Evolutionary conservation across 2,329 filamentous ascomycete genomes (phyloP), one percentile per base, ranked within the genome.

Genomic region (Aspergillus floridensis): DNA sequence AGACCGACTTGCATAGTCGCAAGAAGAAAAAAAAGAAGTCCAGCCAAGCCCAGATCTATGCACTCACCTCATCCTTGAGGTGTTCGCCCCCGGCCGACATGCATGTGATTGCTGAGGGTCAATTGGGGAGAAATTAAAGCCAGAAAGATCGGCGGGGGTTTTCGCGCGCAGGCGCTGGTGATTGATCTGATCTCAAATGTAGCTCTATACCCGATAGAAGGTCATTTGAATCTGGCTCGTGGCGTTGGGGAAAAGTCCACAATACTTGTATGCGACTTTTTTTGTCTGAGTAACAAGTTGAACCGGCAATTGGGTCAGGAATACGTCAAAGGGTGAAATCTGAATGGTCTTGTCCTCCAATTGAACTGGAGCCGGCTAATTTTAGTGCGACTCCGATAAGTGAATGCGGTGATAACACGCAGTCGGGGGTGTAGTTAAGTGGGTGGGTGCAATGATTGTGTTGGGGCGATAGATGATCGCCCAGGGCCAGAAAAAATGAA

Each of bases 31-130:
- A 29, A 7, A 16, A 2, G 32, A 35, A 16, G 12, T n/a, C 38
- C 5, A 44, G 16, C 38, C 38, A 19, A 19, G 38, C 14, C 5
- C 38, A 5, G 38, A 44, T 19, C 14, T n/a, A 29, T 38, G 35
- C 49, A 56, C 70, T 56, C 77, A 87, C 85, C 82, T 89, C 86
- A 87, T 89, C 85, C 76, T 88, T 88, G 70, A 89, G 83, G 74
- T 85, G 84, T 73, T 83, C 80, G 66, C 84, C 82, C 68, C 81
- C 80, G 72, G 80, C 79, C 77, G 85, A 87, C 86, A 89, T 89
- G 77, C 85, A 86, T 83, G 69, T 75, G 70, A 72, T 68, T 35
- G 60, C 56, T 61, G 59, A 44, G 54, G 49, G 49, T 38, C 6
- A 58, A 22, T 16, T 22, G 22, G 46, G 32, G 48, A 21, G 44